phyloP scores from a whole-genome alignment of 2,329 filamentous ascomycete species.

The Botrytis porri region DNA sequence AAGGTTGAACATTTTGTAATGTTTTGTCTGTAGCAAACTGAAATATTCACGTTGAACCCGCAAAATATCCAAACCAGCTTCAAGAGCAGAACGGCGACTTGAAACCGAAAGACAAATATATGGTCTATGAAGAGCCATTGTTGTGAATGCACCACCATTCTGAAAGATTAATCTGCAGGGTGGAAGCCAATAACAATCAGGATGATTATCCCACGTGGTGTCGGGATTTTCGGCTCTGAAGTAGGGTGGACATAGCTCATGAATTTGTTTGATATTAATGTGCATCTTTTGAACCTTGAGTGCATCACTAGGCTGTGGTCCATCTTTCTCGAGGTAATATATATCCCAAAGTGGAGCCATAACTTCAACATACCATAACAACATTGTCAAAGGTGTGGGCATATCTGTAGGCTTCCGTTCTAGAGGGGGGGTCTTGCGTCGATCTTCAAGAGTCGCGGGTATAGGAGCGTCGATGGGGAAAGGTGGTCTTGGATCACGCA shows the following conservation, averaged over 20 bases:
- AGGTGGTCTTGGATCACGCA: conserved; percentile 46
- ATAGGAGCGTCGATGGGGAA: conserved; percentile 53
- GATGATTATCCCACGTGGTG: conserved; percentile 52
- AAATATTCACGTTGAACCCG: conserved; percentile 53
- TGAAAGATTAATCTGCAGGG: conserved; percentile 49
- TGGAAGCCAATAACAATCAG: conserved; percentile 53
- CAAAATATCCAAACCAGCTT: conserved; percentile 54
- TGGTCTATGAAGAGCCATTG: conserved; percentile 59
- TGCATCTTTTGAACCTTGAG: conserved; percentile 54
- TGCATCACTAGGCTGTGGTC: conserved; percentile 53
- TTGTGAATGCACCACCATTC: conserved; percentile 48
- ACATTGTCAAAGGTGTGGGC: conserved; percentile 55
- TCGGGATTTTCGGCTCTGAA: conserved; percentile 57
- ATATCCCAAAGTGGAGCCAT: conserved; percentile 52
- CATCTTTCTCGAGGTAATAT: conserved; percentile 51
- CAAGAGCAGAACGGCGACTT: conserved; percentile 54
- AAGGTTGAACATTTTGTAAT: conserved; percentile 53
- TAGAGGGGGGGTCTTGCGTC: conserved; percentile 48
- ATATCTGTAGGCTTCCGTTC: conserved; percentile 47
- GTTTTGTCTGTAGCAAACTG: conserved; percentile 47
- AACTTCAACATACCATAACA: conserved; percentile 50
- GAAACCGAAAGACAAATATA: conserved; percentile 57
- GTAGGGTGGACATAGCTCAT: conserved; percentile 49
- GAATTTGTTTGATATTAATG: conserved; percentile 47
- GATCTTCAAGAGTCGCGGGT: conserved; percentile 41